Evolutionary conservation across 176 grass and related monocot genomes (phyloP).

Genomic region (Aegilops sharonensis): DNA sequence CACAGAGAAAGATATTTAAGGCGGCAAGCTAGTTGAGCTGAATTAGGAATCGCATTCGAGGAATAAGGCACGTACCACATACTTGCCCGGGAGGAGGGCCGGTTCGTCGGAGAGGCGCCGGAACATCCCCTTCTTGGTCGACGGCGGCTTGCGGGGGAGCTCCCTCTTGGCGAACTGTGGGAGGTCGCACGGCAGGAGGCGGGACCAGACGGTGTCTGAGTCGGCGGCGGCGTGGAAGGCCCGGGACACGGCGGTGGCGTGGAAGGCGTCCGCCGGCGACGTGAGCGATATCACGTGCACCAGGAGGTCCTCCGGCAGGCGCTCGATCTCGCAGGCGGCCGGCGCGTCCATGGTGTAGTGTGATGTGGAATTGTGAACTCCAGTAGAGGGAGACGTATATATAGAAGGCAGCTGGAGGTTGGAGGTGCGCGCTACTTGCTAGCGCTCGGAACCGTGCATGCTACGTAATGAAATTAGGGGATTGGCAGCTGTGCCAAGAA

Average conservation of each 20-base stretch:
- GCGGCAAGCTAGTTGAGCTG: not conserved
- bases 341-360: too few species aligned
- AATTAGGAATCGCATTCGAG: too few species aligned
- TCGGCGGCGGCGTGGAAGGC: slow-evolving; percentile 52
- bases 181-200: slow-evolving; percentile 13
- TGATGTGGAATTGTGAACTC: too few species aligned
- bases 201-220: slow-evolving; percentile 50
- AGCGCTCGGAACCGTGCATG: too few species aligned
- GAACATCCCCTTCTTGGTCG: slow-evolving; percentile 45
- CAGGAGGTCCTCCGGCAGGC: too few species aligned
- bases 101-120: slow-evolving; percentile 34
- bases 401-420: too few species aligned
- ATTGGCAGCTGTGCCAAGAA: too few species aligned
- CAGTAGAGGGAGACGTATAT: too few species aligned
- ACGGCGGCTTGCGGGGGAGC: not conserved
- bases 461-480: too few species aligned
- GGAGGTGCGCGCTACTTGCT: too few species aligned
- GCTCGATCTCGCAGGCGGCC: too few species aligned
- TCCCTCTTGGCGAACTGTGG: slow-evolving; percentile 14
- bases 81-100: slow-evolving; percentile 36
- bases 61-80: slow-evolving; percentile 13
- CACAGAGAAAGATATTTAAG: not conserved
- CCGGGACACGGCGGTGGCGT: slow-evolving; percentile 28
- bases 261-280: not conserved
- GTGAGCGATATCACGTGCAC: not conserved